Percentiles rank a stretch among this genome's conserved stretches.
Evolutionary conservation across 2,329 filamentous ascomycete genomes (phyloP).

Genomic region (Metarhizium robertsii): DNA sequence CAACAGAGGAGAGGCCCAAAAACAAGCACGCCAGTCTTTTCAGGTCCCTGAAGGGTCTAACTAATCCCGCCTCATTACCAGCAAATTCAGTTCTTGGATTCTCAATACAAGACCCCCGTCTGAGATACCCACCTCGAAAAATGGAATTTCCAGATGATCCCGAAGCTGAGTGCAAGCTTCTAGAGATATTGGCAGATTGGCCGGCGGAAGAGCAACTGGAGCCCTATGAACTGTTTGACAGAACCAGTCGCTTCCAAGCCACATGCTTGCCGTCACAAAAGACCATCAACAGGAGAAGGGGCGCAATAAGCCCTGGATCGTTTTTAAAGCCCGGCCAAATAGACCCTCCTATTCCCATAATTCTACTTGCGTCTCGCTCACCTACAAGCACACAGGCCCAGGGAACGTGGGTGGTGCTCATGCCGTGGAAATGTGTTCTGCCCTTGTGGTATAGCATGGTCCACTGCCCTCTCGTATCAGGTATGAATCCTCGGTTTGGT

Average conservation of each 20-base stretch:
- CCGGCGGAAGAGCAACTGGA: constrained; percentile 45
- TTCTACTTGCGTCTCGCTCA: constrained; percentile 55
- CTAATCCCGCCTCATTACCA: constrained; percentile 62
- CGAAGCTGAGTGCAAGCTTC: constrained; percentile 31
- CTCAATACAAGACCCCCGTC: constrained; percentile 66
- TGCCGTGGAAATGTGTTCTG: constrained; percentile 84
- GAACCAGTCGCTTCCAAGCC: constrained; percentile 54
- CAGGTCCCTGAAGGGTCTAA: constrained; percentile 44
- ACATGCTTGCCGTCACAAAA: constrained; percentile 65
- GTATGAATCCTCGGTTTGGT: constrained; percentile 73
- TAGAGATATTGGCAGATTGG: constrained; percentile 58
- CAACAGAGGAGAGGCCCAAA: constrained; percentile 18
- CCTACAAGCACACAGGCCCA: constrained; percentile 39
- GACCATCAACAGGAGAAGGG: constrained; percentile 68
- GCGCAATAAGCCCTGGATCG: constrained; percentile 51
- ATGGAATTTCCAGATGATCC: constrained; percentile 31
- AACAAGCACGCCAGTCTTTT: constrained; percentile 39
- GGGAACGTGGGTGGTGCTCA: constrained; percentile 71
- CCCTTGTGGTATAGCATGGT: constrained; percentile 81
- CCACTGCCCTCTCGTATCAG: constrained; percentile 70
- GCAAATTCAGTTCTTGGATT: constrained; percentile 63
- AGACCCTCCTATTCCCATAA: constrained; percentile 71
- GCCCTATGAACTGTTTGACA: constrained; percentile 55
- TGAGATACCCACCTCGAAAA: constrained; percentile 63
- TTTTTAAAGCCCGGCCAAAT: constrained; percentile 44